Evolutionary conservation across 768 basidiomycete genomes (phyloP), one percentile per base, ranked within the genome.

Genomic region (Lentinula detonsa): DNA sequence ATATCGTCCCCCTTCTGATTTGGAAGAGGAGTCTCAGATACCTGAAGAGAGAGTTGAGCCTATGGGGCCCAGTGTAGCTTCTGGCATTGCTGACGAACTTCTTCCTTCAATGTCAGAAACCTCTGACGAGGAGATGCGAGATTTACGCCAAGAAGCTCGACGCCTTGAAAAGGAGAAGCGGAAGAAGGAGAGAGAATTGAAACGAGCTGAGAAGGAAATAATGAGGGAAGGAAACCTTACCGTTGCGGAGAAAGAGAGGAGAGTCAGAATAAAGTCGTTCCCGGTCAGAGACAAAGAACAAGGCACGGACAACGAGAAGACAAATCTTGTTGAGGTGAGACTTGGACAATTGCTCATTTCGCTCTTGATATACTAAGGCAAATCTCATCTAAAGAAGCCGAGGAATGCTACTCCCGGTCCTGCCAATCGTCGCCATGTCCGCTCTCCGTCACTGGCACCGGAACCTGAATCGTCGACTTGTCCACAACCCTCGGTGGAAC

Each of bases 91-190:
- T n/a, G 37, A 40, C 16, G 49, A 33, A 13, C 40, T 50, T 31
- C 31, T 62, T 43, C 57, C 48, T 15, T 46, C 34, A 10, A 10
- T 57, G 23, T 18, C 61, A 11, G 46, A 48, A 13, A 40, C 13
- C 4, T 50, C 40, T 13, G 61, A 58, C 9, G 61, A 62, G 48
- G 59, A 52, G 15, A 51, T 52, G 39, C 51, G 18, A 34, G 52
- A 33, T 23, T 11, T 33, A 9, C 50, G 61, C 40, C 18, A 45
- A 33, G 34, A 52, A 33, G 61, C 39, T 31, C 58, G 48, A 48
- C 50, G 18, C 15, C 6, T 31, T 3, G 59, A 51, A 21, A 60
- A 43, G 34, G 40, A 56, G 28, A 43, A n/a, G 55, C 43, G 40
- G 15, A 56, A 15, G 28, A 35, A 54, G 43, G 37, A 61, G 40